A percentile compares a stretch with the other conserved stretches of the same genome.
phyloP scores from a whole-genome alignment of 129 eudicot genomes.

The Mikania micrantha region DNA sequence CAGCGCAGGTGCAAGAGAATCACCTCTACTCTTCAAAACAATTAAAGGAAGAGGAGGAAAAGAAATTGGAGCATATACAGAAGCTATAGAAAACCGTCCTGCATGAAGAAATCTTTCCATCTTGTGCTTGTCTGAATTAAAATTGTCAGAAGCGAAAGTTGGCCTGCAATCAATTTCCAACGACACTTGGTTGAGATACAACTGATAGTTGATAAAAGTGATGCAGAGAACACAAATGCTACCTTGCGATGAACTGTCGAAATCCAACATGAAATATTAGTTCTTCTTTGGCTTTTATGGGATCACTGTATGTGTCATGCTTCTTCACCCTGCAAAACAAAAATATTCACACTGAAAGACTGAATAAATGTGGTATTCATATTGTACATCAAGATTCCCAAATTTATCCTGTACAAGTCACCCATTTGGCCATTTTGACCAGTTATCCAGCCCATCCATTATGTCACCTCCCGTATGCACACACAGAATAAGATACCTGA shows the following conservation, averaged over 20 bases:
- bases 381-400: neutral
- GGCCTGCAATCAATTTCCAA: constrained; percentile 53
- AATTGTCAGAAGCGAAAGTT: constrained; percentile 76
- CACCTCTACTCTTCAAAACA: constrained; percentile 62
- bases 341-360: neutral
- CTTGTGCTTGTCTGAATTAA: constrained; percentile 79
- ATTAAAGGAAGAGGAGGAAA: constrained; percentile 80
- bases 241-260: constrained; percentile 81
- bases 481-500: constrained; percentile 44
- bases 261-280: constrained; percentile 85
- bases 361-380: neutral
- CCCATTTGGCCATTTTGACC: neutral
- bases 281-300: constrained; percentile 90
- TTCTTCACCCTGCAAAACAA: constrained; percentile 55
- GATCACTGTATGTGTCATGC: constrained; percentile 70
- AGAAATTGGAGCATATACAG: constrained; percentile 82
- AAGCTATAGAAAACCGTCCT: constrained; percentile 80
- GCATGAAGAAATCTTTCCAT: constrained; percentile 99
- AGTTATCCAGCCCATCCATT: neutral
- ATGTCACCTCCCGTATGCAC: neutral
- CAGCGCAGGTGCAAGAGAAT: constrained; percentile 43
- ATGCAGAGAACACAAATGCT: neutral
- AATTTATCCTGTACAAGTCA: neutral
- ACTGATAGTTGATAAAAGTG: neutral
- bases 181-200: neutral